Percentiles rank a stretch among this genome's conserved stretches.
phyloP scores from a whole-genome alignment of 345 rosid species.

The Sisymbrium altissimum region DNA sequence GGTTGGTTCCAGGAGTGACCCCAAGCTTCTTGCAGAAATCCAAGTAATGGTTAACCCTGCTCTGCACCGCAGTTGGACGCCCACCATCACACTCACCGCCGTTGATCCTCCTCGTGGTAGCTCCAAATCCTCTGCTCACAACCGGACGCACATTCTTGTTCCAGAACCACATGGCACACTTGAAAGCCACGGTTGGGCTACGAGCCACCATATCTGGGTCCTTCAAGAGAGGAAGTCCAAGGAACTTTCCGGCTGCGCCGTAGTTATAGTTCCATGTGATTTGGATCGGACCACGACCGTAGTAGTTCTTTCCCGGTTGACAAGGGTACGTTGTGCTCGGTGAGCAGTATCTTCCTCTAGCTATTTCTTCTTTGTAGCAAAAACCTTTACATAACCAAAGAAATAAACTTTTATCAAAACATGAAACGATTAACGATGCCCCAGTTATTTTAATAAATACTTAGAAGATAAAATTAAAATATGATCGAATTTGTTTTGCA shows the following conservation, averaged over 20 bases:
- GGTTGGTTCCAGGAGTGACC: conserved; percentile 38
- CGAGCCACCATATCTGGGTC: conserved; percentile 51
- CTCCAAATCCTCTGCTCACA: conserved; percentile 45
- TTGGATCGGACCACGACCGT: conserved; percentile 58
- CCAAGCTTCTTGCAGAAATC: conserved; percentile 43
- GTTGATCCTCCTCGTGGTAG: conserved; percentile 46
- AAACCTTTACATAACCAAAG: conserved; percentile 28
- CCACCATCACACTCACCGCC: conserved; percentile 51
- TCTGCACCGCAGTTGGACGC: conserved; percentile 29
- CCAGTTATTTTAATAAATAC: background rate
- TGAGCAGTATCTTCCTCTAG: conserved; percentile 31
- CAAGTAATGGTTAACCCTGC: conserved; percentile 37
- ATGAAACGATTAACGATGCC: too few relatives aligned
- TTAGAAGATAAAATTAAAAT: background rate
- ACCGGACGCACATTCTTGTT: conserved; percentile 44
- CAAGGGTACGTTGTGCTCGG: conserved; percentile 19
- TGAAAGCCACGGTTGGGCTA: conserved; percentile 41
- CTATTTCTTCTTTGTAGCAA: conserved; percentile 39
- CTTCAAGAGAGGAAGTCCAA: conserved; percentile 39
- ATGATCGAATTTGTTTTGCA: background rate
- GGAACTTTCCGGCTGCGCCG: conserved; percentile 44
- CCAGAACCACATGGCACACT: conserved; percentile 61
- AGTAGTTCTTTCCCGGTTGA: conserved; percentile 41
- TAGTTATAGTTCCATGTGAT: conserved; percentile 57
- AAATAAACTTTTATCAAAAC: background rate